Evolutionary conservation across 176 grass and related monocot species (phyloP).

Genomic region (Ampelocalamus luodianensis): DNA sequence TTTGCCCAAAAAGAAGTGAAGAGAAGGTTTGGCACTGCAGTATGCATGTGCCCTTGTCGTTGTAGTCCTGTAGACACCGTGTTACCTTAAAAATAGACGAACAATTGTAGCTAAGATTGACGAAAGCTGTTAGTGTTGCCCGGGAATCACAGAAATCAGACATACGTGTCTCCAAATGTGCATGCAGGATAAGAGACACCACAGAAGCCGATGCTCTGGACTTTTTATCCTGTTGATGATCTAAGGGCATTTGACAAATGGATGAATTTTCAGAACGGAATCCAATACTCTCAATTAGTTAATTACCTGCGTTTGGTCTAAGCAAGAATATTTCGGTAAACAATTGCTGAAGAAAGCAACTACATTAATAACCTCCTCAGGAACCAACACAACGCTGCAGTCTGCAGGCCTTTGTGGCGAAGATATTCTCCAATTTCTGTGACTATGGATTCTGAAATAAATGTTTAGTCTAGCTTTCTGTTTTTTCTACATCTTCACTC

Average conservation of each 20-base stretch:
- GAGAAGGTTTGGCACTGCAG: conserved; percentile 18
- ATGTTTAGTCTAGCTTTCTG: too few relatives aligned
- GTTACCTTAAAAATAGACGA: conserved; percentile 24
- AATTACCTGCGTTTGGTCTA: conserved; percentile 39
- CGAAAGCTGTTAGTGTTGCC: conserved; percentile 21
- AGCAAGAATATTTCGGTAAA: conserved; percentile 32
- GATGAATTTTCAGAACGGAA: conserved; percentile 35
- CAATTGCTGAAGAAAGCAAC: conserved; percentile 42
- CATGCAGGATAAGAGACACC: conserved; percentile 37
- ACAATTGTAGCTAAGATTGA: conserved; percentile 25
- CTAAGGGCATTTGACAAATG: conserved; percentile 40
- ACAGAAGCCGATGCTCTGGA: conserved; percentile 39
- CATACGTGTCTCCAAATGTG: conserved; percentile 33
- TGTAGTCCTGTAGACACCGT: not conserved
- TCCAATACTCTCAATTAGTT: conserved; percentile 34
- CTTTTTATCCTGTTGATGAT: conserved; percentile 19
- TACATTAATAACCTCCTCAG: not conserved
- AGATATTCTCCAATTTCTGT: not conserved
- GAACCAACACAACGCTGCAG: not conserved
- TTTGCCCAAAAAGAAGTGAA: conserved; percentile 1
- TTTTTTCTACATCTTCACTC: too few relatives aligned
- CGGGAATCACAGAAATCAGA: conserved; percentile 41
- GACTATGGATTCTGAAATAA: too few relatives aligned
- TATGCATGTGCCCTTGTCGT: conserved; percentile 37
- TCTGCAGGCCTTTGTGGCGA: not conserved